Evolutionary conservation across 2,329 filamentous ascomycete species (phyloP).

Genomic region (Coniochaeta sp.): DNA sequence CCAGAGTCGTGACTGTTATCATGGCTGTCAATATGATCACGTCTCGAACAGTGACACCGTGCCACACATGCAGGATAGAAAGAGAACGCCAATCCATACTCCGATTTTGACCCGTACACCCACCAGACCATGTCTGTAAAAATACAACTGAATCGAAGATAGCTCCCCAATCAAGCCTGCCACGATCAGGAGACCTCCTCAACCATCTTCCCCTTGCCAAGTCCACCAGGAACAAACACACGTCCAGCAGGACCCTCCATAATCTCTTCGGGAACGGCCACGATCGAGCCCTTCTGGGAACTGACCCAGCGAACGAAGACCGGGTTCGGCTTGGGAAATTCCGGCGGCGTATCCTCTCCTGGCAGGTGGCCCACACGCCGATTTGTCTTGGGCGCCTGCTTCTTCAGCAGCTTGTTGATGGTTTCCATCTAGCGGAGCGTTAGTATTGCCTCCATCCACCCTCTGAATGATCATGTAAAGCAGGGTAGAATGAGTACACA

Average conservation of each 20-base stretch:
- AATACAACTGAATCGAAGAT: background rate
- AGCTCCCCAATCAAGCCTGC: background rate
- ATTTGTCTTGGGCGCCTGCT: conserved; percentile 71
- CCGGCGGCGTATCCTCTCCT: conserved; percentile 42
- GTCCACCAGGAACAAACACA: conserved; percentile 38
- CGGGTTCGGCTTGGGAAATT: conserved; percentile 43
- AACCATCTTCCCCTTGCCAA: conserved; percentile 40
- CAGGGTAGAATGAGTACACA: conserved; percentile 4
- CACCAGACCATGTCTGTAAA: background rate
- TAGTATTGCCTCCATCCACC: background rate
- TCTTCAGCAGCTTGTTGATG: conserved; percentile 83
- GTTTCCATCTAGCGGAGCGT: conserved; percentile 62
- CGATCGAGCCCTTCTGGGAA: conserved; percentile 52
- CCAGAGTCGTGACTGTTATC: background rate
- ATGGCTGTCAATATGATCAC: background rate
- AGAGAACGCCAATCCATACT: background rate
- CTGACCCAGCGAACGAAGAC: conserved; percentile 66
- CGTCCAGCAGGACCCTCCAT: conserved; percentile 53
- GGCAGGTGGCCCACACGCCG: conserved; percentile 37
- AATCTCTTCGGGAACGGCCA: conserved; percentile 64
- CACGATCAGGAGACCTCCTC: conserved; percentile 39
- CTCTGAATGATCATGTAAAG: background rate
- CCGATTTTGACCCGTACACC: background rate
- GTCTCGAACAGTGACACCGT: background rate
- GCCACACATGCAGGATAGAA: background rate